phyloP scores from a whole-genome alignment of 1,284 basidiomycete genomes.

The Trametes pubescens region DNA sequence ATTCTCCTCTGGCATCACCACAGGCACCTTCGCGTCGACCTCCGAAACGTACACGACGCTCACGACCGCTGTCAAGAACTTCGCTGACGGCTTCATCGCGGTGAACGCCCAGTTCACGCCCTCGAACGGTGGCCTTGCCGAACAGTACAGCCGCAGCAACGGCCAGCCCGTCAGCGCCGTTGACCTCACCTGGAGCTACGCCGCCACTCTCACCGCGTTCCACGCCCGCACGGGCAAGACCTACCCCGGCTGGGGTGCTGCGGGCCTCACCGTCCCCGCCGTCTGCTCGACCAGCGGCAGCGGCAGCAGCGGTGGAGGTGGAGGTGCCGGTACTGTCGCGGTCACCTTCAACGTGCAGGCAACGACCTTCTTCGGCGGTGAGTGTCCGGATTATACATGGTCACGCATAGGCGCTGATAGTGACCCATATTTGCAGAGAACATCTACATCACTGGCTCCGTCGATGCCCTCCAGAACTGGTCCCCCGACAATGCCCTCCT shows the following conservation, averaged over 20 bases:
- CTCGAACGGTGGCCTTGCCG: slow-evolving; percentile 48
- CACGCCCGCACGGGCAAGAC: slow-evolving; percentile 44
- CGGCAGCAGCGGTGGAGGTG: slow-evolving; percentile 39
- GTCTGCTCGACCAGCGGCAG: slow-evolving; percentile 49
- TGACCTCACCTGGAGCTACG: slow-evolving; percentile 57
- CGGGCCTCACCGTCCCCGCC: slow-evolving; percentile 58
- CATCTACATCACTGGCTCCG: slow-evolving; percentile 74
- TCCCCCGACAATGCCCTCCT: slow-evolving; percentile 64
- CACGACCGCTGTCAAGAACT: slow-evolving; percentile 45
- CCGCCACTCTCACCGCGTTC: slow-evolving; percentile 50
- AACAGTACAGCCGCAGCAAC: slow-evolving; percentile 47
- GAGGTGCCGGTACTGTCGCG: slow-evolving; percentile 50
- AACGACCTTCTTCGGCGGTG: slow-evolving; percentile 66
- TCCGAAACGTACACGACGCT: slow-evolving; percentile 44
- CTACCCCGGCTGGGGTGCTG: slow-evolving; percentile 71
- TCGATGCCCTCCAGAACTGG: slow-evolving; percentile 69
- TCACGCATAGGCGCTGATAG: not conserved
- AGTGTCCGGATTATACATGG: slow-evolving; percentile 31
- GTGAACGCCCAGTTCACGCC: slow-evolving; percentile 51
- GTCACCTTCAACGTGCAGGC: slow-evolving; percentile 74
- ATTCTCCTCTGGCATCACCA: slow-evolving; percentile 43
- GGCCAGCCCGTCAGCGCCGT: slow-evolving; percentile 48
- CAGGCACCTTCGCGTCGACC: slow-evolving; percentile 47
- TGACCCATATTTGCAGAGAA: slow-evolving; percentile 55
- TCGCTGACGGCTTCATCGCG: slow-evolving; percentile 55